Percentiles rank a stretch among this genome's conserved stretches.
Conservation (phyloP, 371 early-diverging fungal species). For the Lichtheimia hyalospora region DNA sequence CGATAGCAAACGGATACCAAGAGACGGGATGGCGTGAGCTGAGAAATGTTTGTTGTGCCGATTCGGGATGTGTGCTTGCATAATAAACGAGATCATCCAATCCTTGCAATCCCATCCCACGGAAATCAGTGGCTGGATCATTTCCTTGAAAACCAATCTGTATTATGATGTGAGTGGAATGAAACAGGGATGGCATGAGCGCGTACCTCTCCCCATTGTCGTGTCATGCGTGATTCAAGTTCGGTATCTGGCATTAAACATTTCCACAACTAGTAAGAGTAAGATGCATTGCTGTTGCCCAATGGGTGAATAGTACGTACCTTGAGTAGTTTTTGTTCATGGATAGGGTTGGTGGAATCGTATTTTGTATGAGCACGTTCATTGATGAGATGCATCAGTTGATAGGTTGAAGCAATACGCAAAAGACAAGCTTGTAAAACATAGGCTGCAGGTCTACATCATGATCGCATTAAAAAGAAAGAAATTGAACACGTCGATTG, state of each 20-base stretch:
- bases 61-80: conserved; percentile 57
- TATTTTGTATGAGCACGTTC: conserved; percentile 67
- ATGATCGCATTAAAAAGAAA: background rate
- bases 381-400: conserved; percentile 59
- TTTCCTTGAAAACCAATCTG: conserved; percentile 80
- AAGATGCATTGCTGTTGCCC: no score
- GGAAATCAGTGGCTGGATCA: conserved; percentile 87
- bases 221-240: conserved; percentile 48
- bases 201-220: conserved; percentile 66
- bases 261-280: conserved; percentile 74
- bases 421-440: conserved; percentile 53
- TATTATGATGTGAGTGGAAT: conserved; percentile 7
- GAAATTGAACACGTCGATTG: no score
- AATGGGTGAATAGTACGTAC: conserved; percentile 21
- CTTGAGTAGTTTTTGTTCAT: conserved; percentile 68
- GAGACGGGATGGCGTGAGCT: conserved; percentile 55
- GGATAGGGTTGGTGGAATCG: conserved; percentile 58
- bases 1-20: conserved; percentile 79
- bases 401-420: conserved; percentile 55
- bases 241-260: conserved; percentile 61
- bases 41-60: conserved; percentile 50
- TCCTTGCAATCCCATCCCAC: conserved; percentile 83
- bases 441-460: conserved; percentile 52
- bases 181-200: background rate
- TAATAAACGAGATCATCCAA: conserved; percentile 76